Evolutionary conservation across 805 yeast genomes (phyloP), one percentile per base, ranked within the genome.

Genomic region (Yamadazyma insecticola): DNA sequence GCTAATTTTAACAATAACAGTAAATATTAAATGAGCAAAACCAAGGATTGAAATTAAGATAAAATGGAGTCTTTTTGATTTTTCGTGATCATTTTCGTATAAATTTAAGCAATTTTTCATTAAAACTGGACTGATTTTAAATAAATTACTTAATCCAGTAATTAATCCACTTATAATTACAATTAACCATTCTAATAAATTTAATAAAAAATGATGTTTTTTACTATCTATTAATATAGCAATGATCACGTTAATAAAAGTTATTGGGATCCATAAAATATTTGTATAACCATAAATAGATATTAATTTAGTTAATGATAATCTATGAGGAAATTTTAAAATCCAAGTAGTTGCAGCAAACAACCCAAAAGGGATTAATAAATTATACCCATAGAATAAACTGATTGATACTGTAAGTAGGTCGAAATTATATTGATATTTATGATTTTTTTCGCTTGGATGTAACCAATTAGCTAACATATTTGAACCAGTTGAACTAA

Each of bases 241-340:
- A 32, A 83, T 70, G 20, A 79, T 53, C 10, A 82, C 66, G 36
- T 76, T 71, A 18, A 79, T 48, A 1, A 80, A 50, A 0, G 89
- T 80, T 14, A 86, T 79, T 1, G 95, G 94, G n/a, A 83, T 61
- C 96, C 97, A 89, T 36, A 78, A 71, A 4, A 81, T 59, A 47
- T 82, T 83, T 13, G 95, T 73, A 58, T 90, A 89, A 2, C 97
- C 95, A 57, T 83, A 89, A 20, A 87, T 70, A 4, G 90, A 76
- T 2, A 89, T 60, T 29, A 84, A 48, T 44, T 75, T 79, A 4
- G 78, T 67, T 39, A 81, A 59, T 6, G 78, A 68, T 13, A 78
- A 53, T 21, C 58, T 54, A 8, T 65, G 58, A 6, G 62, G 55
- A 28, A 82, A 64, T 43, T 80, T 77, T 47, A 75, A 63, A 36